Percentiles rank a stretch among this genome's conserved stretches.
Conservation (phyloP, 768 basidiomycete genomes). For the Tricholoma furcatifolium region DNA sequence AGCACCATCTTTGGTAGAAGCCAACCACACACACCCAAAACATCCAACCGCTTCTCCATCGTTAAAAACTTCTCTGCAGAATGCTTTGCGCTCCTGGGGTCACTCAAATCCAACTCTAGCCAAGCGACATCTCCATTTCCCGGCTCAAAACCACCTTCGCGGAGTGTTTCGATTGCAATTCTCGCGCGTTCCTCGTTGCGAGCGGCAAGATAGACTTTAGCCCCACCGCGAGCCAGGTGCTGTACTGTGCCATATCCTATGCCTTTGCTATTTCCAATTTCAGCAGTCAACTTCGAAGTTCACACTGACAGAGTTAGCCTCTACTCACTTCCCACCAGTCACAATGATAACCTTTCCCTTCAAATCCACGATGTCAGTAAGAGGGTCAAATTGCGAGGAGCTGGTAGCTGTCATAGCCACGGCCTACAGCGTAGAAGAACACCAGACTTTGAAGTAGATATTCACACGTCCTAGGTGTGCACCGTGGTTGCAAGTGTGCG, state of each 20-base stretch:
- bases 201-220: constrained; percentile 60
- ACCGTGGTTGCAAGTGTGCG: neutral
- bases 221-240: constrained; percentile 50
- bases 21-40: constrained; percentile 40
- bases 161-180: constrained; percentile 46
- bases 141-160: constrained; percentile 39
- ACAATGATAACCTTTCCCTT: constrained; percentile 53
- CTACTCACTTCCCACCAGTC: constrained; percentile 53
- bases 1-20: neutral
- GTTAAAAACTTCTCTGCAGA: constrained; percentile 48
- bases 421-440: neutral
- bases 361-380: constrained; percentile 40
- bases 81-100: constrained; percentile 45
- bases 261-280: constrained; percentile 17
- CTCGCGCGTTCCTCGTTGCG: constrained; percentile 45
- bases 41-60: constrained; percentile 52
- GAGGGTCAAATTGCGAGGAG: constrained; percentile 9
- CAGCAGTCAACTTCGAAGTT: neutral
- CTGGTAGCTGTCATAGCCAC: neutral
- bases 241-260: constrained; percentile 50
- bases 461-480: neutral
- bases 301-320: neutral
- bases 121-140: constrained; percentile 47
- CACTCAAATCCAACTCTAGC: constrained; percentile 50
- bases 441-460: neutral